phyloP scores from a whole-genome alignment of 768 basidiomycete genomes.

The Rhizopogon vulgaris region DNA sequence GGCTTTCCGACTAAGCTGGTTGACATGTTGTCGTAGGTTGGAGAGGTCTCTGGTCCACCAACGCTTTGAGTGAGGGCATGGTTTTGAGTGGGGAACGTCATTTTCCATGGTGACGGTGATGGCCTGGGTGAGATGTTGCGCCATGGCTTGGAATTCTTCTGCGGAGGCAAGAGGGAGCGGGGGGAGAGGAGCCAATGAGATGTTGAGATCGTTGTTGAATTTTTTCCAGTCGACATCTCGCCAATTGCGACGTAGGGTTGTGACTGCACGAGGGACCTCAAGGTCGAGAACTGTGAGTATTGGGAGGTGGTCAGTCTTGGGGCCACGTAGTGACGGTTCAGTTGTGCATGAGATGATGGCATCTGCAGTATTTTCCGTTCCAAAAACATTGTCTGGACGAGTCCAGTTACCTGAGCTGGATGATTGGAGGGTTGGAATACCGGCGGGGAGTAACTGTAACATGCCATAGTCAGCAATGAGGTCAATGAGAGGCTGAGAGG shows the following conservation, averaged over 20 bases:
- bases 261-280: background rate
- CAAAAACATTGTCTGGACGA: slow-evolving; percentile 9
- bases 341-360: background rate
- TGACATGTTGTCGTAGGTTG: background rate
- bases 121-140: too few relatives aligned
- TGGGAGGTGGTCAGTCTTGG: background rate
- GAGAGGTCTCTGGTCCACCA: slow-evolving; percentile 17
- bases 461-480: slow-evolving; percentile 6
- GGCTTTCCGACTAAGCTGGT: background rate
- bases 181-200: too few relatives aligned
- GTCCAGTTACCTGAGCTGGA: slow-evolving; percentile 4
- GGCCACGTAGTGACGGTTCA: background rate
- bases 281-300: background rate
- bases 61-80: slow-evolving; percentile 9
- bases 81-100: slow-evolving; percentile 6
- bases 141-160: too few relatives aligned
- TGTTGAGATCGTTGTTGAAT: background rate
- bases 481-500: slow-evolving; percentile 1
- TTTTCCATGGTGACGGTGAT: too few relatives aligned
- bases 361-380: background rate
- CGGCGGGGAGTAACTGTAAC: slow-evolving; percentile 1
- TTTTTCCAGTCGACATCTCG: slow-evolving; percentile 1
- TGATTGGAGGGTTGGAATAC: slow-evolving; percentile 2
- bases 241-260: background rate
- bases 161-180: too few relatives aligned